Conservation (phyloP, 1,139 yeast genomes). For the Pneumocystis jirovecii region DNA sequence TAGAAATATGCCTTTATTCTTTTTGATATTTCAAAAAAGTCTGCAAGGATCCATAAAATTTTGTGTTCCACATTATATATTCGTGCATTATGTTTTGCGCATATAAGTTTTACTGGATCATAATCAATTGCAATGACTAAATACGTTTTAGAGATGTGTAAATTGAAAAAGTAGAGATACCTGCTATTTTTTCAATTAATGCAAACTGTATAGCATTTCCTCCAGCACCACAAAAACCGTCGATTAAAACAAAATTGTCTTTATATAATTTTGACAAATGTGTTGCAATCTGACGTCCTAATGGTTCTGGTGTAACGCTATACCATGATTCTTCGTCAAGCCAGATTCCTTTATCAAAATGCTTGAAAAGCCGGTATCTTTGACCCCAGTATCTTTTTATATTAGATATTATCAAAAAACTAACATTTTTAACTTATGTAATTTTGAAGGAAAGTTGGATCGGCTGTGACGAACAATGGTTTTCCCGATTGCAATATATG, state of each 20-base stretch:
- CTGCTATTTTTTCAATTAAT: slow-evolving; percentile 28
- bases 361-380: slow-evolving; percentile 43
- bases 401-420: neutral
- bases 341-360: slow-evolving; percentile 54
- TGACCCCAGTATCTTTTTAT: slow-evolving; percentile 37
- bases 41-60: slow-evolving; percentile 36
- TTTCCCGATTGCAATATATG: neutral
- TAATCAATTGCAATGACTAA: slow-evolving; percentile 53
- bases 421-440: slow-evolving; percentile 4
- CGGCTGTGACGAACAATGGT: neutral
- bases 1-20: slow-evolving; percentile 2
- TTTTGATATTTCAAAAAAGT: slow-evolving; percentile 31
- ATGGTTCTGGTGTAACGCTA: slow-evolving; percentile 75
- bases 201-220: slow-evolving; percentile 86
- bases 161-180: neutral
- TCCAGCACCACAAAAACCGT: slow-evolving; percentile 90
- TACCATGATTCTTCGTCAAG: slow-evolving; percentile 74
- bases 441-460: slow-evolving; percentile 3
- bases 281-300: slow-evolving; percentile 46
- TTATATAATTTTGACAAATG: slow-evolving; percentile 37
- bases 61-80: slow-evolving; percentile 46
- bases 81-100: slow-evolving; percentile 59
- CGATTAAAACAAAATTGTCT: slow-evolving; percentile 32
- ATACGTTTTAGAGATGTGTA: slow-evolving; percentile 6
- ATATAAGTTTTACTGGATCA: slow-evolving; percentile 42